Percentiles rank a stretch among this genome's conserved stretches.
These are phyloP conservation scores for Boletus hoseneyae DNA, from an alignment of 1,284 basidiomycete genomes.

Conservation along the genomic window DNA sequence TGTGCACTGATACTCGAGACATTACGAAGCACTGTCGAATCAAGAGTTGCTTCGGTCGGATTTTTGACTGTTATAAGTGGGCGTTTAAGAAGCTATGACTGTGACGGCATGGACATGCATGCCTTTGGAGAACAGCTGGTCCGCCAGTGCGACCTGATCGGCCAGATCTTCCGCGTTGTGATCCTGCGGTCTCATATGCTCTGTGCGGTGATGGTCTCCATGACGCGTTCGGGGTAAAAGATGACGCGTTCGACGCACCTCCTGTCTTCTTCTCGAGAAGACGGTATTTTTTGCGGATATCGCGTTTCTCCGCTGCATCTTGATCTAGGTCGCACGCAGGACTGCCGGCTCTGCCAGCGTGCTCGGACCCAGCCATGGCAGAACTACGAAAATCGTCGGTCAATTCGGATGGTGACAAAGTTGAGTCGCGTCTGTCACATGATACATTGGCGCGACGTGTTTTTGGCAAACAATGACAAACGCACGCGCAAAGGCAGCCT, in stretches of 20 bases:
- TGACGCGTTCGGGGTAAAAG: neutral
- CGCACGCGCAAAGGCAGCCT: neutral
- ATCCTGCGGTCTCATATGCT: slow-evolving; percentile 48
- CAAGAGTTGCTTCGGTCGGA: slow-evolving; percentile 76
- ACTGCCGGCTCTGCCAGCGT: slow-evolving; percentile 16
- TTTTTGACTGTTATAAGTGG: slow-evolving; percentile 54
- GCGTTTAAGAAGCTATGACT: slow-evolving; percentile 6
- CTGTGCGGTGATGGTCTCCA: slow-evolving; percentile 13
- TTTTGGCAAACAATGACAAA: slow-evolving; percentile 25
- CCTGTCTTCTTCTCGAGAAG: slow-evolving; percentile 59
- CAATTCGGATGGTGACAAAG: neutral
- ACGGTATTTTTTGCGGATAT: slow-evolving; percentile 67
- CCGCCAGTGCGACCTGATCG: slow-evolving; percentile 51
- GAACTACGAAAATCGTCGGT: neutral
- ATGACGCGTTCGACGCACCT: slow-evolving; percentile 39
- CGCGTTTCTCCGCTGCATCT: slow-evolving; percentile 69
- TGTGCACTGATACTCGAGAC: slow-evolving; percentile 69
- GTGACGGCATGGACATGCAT: slow-evolving; percentile 9
- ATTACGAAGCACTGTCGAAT: slow-evolving; percentile 68
- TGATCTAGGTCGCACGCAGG: slow-evolving; percentile 76
- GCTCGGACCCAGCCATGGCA: slow-evolving; percentile 20
- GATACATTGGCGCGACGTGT: slow-evolving; percentile 27
- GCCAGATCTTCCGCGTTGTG: slow-evolving; percentile 54
- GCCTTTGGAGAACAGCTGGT: slow-evolving; percentile 64
- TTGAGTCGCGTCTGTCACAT: slow-evolving; percentile 23